These are phyloP conservation scores for Leccinum longicurvipes DNA, from an alignment of 768 basidiomycete species.

Conservation along the genomic window DNA sequence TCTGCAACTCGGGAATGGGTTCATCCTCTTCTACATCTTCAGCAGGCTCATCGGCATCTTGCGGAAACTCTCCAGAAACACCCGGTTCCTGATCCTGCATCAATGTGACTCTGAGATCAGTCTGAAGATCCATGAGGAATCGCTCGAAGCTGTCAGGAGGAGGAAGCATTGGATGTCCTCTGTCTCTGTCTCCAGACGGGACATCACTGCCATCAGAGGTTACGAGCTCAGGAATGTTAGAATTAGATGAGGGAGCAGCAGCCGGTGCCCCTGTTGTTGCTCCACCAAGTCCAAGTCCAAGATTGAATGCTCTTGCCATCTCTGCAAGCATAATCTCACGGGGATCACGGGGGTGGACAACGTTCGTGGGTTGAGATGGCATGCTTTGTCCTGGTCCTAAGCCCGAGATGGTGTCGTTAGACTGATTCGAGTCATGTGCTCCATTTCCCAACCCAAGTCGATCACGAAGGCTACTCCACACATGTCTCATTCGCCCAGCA, in stretches of 20 bases:
- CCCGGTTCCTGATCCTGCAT: conserved; percentile 34
- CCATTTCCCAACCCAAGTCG: conserved; percentile 52
- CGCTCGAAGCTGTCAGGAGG: conserved; percentile 75
- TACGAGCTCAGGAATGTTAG: conserved; percentile 10
- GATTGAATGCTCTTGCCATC: conserved; percentile 78
- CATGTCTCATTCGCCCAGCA: conserved; percentile 51
- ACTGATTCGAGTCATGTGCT: conserved; percentile 10
- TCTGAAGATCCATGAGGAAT: conserved; percentile 75
- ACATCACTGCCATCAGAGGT: conserved; percentile 3
- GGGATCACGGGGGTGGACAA: conserved; percentile 39
- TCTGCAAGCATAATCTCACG: conserved; percentile 73
- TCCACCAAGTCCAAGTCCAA: conserved; percentile 54
- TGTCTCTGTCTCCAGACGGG: conserved; percentile 9
- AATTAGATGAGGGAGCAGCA: neutral
- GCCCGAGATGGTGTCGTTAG: conserved; percentile 6
- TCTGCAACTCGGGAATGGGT: conserved; percentile 24
- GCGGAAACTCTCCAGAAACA: conserved; percentile 3
- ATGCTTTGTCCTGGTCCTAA: conserved; percentile 7
- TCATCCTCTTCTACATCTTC: conserved; percentile 18
- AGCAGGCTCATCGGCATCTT: conserved; percentile 4
- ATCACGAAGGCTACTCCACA: conserved; percentile 68
- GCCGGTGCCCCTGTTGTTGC: conserved; percentile 10
- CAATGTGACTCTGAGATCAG: conserved; percentile 64
- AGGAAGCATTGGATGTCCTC: conserved; percentile 28
- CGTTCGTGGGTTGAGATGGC: conserved; percentile 9